phyloP scores from a whole-genome alignment of 2,329 filamentous ascomycete species.

The Zopfia rhizophila region DNA sequence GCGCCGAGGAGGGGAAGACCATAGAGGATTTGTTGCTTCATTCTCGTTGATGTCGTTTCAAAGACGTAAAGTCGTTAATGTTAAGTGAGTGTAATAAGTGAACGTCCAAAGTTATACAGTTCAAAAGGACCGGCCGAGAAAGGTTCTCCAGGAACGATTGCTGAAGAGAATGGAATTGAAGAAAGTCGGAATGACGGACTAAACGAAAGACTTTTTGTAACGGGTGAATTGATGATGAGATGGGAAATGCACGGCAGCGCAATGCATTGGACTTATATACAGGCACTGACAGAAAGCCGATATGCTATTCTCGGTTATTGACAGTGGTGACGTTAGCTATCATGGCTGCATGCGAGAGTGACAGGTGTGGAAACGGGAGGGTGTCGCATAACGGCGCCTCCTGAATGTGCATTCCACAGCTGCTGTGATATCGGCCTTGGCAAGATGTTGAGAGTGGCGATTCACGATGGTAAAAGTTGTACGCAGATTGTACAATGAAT shows the following conservation, averaged over 20 bases:
- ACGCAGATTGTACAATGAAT: no score
- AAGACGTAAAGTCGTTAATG: constrained; percentile 10
- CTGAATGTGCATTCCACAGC: constrained; percentile 26
- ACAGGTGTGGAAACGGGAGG: constrained; percentile 23
- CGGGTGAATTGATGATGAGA: constrained; percentile 25
- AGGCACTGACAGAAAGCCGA: constrained; percentile 15
- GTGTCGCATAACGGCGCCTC: constrained; percentile 38
- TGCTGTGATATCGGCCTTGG: constrained; percentile 22
- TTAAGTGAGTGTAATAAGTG: constrained; percentile 10
- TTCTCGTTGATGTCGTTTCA: constrained; percentile 27
- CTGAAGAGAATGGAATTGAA: constrained; percentile 38
- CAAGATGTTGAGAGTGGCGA: constrained; percentile 2
- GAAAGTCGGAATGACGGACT: constrained; percentile 25
- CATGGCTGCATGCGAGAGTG: constrained; percentile 25
- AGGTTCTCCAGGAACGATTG: constrained; percentile 51
- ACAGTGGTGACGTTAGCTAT: constrained; percentile 8
- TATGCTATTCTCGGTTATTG: constrained; percentile 21
- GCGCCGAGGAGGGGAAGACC: constrained; percentile 42
- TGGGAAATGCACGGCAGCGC: constrained; percentile 17
- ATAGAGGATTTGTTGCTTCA: constrained; percentile 46
- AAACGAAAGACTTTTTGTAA: constrained; percentile 42
- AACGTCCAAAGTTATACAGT: constrained; percentile 17
- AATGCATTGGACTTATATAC: constrained; percentile 44
- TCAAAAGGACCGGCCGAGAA: constrained; percentile 47
- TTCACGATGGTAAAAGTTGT: no score